phyloP scores from a whole-genome alignment of 139 green algal species.

The Picochlorum sp. region DNA sequence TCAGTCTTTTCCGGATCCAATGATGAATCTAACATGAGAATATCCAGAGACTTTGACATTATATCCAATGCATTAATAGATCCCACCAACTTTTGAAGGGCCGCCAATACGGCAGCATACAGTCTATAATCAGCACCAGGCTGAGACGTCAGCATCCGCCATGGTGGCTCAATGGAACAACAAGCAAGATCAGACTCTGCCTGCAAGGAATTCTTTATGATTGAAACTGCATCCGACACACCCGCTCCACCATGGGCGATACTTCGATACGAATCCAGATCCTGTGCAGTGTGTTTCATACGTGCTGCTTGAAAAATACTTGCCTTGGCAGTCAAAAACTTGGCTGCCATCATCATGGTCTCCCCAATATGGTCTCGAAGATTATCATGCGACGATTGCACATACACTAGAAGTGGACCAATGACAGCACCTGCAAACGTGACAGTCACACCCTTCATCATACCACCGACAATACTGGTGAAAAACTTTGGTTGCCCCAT shows the following conservation, averaged over 20 bases:
- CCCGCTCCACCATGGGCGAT: background rate
- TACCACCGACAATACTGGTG: background rate
- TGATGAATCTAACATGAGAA: background rate
- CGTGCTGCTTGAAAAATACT: background rate
- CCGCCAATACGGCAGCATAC: background rate
- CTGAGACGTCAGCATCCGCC: background rate
- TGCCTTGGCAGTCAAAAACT: background rate
- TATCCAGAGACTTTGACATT: background rate
- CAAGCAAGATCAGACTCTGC: background rate
- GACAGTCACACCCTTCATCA: constrained; percentile 13
- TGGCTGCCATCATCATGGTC: background rate
- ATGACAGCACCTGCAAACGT: background rate
- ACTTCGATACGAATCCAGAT: background rate
- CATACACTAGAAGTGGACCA: background rate
- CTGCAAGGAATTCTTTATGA: background rate
- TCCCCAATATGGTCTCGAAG: constrained; percentile 6
- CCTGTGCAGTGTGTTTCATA: background rate
- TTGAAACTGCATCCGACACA: background rate
- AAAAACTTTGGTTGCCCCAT: constrained; percentile 8
- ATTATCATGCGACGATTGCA: constrained; percentile 11
- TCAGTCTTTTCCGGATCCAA: background rate
- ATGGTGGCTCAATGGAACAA: background rate
- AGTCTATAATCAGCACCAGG: background rate
- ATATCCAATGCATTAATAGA: background rate
- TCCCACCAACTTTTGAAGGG: background rate